Base-by-base conservation (phyloP, 768 basidiomycete genomes). In the Tremella yokohamensis region DNA sequence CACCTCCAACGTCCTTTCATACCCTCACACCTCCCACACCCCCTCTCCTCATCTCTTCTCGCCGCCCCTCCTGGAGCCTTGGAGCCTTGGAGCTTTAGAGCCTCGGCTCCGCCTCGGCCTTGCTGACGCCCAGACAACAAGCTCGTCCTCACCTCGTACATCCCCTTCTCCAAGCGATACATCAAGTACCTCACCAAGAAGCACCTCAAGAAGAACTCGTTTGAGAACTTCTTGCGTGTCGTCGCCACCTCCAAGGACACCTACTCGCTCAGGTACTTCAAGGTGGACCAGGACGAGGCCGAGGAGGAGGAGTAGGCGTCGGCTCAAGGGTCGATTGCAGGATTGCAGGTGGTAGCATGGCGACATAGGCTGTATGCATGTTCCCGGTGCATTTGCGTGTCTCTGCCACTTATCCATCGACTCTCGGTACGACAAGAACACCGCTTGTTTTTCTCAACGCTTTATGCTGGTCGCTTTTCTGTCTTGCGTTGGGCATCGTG, bases 111-210 rank as follows among this genome's bases (percentile, higher is more conserved):
- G 42, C n/a, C 42, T 45, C 42, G 42, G 6, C 42, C 26, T 1
- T 38, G 29, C 50, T 61, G 52, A 62, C 39, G 9, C 8, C 15
- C 59, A 75, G 74, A 84, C 78, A 86, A 81, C 74, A 90, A 87
- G 80, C 83, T 98, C 77, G 87, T 85, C 56, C 84, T 98, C 67
- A 85, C 86, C 52, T 87, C 91, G 53, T 85, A 81, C 73, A 85
- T 94, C 76, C 85, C 90, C 56, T 87, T 97, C 80, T 97, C 94
- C 51, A 98, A 98, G 81, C 84, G 90, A 57, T 97, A 96, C 79
- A 85, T 97, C 77, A 97, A 70, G 80, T 99, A 98, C 81, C 83
- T 98, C 61, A 97, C 94, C 63, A 98, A 98, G 84, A 94, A 94
- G 82, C 93, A 90, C 84, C 83, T 98, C 80, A 98, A 98, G 84